phyloP scores from a whole-genome alignment of 306 rosid species.

The Cajanus cajan region DNA sequence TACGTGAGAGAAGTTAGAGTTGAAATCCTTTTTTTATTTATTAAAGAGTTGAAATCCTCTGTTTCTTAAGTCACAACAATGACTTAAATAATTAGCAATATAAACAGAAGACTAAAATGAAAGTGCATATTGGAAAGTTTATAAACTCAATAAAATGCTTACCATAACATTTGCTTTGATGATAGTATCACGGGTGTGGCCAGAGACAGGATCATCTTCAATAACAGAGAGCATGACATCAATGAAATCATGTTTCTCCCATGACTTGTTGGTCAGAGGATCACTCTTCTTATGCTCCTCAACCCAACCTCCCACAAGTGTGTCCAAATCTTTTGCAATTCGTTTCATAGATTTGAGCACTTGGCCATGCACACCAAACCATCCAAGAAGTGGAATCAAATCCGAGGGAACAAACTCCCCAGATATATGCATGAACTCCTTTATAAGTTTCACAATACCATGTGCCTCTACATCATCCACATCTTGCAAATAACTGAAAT shows the following conservation, averaged over 20 bases:
- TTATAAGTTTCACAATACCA: slow-evolving; percentile 41
- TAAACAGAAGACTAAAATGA: too few species aligned
- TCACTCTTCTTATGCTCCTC: slow-evolving; percentile 43
- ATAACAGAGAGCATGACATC: slow-evolving; percentile 49
- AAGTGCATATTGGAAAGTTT: too few species aligned
- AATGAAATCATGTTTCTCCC: slow-evolving; percentile 50
- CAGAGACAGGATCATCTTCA: slow-evolving; percentile 39
- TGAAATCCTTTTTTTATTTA: too few species aligned
- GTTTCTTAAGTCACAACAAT: too few species aligned
- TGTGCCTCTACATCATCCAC: slow-evolving; percentile 43
- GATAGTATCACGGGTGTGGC: slow-evolving; percentile 42
- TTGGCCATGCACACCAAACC: slow-evolving; percentile 40
- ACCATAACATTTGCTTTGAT: slow-evolving; percentile 50
- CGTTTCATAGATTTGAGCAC: slow-evolving; percentile 47
- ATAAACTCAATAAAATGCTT: not conserved
- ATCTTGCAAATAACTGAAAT: slow-evolving; percentile 39
- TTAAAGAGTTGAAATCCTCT: too few species aligned
- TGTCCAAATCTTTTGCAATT: slow-evolving; percentile 48
- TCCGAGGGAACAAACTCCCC: slow-evolving; percentile 49
- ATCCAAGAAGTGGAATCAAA: slow-evolving; percentile 46
- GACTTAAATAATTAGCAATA: too few species aligned
- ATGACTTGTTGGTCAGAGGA: not conserved
- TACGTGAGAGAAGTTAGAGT: too few species aligned
- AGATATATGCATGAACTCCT: slow-evolving; percentile 46
- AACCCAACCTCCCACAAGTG: slow-evolving; percentile 44